A percentile compares a stretch with the other conserved stretches of the same genome.
Evolutionary conservation across 164 flowering plant genomes (phyloP).

Genomic region (Echeveria elegans): DNA sequence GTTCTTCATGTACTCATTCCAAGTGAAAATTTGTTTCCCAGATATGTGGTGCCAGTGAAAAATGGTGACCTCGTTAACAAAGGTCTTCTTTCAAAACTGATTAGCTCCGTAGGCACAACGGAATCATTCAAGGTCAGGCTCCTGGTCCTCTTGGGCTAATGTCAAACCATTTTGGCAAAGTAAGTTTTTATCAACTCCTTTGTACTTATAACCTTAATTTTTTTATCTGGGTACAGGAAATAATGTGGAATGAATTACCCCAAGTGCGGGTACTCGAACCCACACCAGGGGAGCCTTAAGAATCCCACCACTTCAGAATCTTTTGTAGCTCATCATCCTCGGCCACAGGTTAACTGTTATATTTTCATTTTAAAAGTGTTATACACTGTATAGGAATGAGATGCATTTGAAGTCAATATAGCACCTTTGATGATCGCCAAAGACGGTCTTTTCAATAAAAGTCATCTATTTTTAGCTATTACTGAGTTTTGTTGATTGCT

Average conservation of each 20-base stretch:
- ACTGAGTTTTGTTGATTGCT: neutral
- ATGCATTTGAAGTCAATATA: neutral
- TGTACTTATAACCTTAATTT: neutral
- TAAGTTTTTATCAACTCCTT: neutral
- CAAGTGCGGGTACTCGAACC: conserved; percentile 57
- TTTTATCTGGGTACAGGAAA: conserved; percentile 37
- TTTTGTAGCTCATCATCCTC: neutral
- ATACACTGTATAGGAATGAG: neutral
- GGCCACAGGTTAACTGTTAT: neutral
- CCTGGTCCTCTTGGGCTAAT: neutral
- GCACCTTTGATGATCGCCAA: neutral
- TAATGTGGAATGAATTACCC: conserved; percentile 58
- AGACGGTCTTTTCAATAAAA: neutral
- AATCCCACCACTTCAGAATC: conserved; percentile 23
- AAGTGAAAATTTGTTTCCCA: conserved; percentile 17
- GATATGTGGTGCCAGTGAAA: conserved; percentile 81
- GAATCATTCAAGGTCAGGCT: conserved; percentile 71
- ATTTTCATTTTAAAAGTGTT: neutral
- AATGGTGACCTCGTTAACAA: conserved; percentile 85
- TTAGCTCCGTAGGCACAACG: conserved; percentile 57
- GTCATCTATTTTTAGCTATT: too few relatives aligned
- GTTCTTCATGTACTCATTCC: conserved; percentile 2
- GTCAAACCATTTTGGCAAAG: neutral
- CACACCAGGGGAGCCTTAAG: conserved; percentile 72
- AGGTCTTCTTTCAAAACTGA: conserved; percentile 58